Conservation (phyloP, 2,329 filamentous ascomycete genomes). For the Colletotrichum cordylinicola region DNA sequence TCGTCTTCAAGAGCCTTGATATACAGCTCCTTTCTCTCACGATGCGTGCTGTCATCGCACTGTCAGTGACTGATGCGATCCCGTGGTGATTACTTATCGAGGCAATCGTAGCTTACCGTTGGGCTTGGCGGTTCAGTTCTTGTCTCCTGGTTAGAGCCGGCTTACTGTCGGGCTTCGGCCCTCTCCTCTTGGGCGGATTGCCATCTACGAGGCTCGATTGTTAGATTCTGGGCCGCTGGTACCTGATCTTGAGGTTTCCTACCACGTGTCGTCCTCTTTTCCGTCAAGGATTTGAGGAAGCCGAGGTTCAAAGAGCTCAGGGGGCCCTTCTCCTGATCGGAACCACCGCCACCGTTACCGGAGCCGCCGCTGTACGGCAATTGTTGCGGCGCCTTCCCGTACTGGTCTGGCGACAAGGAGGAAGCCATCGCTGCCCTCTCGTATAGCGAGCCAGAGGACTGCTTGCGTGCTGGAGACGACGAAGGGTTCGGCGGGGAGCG, state of each 20-base stretch:
- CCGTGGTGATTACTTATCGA: neutral
- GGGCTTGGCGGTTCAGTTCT: constrained; percentile 93
- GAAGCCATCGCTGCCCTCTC: constrained; percentile 48
- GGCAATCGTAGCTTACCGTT: constrained; percentile 68
- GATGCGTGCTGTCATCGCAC: constrained; percentile 76
- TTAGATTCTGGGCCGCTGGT: neutral
- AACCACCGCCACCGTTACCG: neutral
- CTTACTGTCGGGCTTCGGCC: constrained; percentile 95
- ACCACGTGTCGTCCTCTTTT: constrained; percentile 84
- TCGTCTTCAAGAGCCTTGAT: constrained; percentile 94
- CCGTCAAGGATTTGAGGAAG: constrained; percentile 71
- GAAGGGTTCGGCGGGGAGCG: constrained; percentile 39
- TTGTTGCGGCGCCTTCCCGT: constrained; percentile 30
- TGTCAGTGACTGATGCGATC: constrained; percentile 16
- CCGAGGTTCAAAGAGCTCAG: constrained; percentile 56
- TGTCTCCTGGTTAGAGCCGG: constrained; percentile 91
- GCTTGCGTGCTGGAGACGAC: constrained; percentile 34
- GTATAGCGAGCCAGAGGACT: constrained; percentile 36
- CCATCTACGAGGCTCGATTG: constrained; percentile 63
- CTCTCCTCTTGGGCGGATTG: constrained; percentile 84
- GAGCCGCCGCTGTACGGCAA: constrained; percentile 24
- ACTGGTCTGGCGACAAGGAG: constrained; percentile 50
- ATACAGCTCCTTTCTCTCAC: constrained; percentile 95
- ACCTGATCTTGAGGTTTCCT: constrained; percentile 24
- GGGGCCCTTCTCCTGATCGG: constrained; percentile 41